Base-by-base conservation (phyloP, 495 filamentous ascomycete genomes). In the Penicillium herquei region DNA sequence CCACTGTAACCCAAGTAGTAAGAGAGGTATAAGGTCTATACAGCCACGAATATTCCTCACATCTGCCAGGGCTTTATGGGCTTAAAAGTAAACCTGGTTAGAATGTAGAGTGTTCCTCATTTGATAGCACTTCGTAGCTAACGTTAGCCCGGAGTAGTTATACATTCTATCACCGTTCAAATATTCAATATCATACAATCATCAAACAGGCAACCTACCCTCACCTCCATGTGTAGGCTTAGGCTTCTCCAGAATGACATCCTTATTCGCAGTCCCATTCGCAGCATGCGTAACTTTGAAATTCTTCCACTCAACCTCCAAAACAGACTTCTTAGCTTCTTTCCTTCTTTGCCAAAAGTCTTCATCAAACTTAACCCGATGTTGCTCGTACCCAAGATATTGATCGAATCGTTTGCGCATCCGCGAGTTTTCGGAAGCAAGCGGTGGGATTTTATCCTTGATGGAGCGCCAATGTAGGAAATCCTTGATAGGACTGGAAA, bases 321-420 rank as follows among this genome's bases (percentile, higher is more conserved):
- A 42, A 17, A 63, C 10, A 0, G 47, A 18, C 18, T 12, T 37
- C 17, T 54, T 40, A 31, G 65, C 60, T 35, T 59, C 61, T 49
- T 75, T 64, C 40, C 66, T 53, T 11, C 60, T 49, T 41, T 64
- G 56, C 72, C 72, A 75, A 44, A 75, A 70, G 53, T 75, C 72
- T 1, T 73, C 69, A 16, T 72, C 67, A 17, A 61, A 34, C 26
- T 70, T 55, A 35, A 43, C 59, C 16, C 59, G 52, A 32, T 62
- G 52, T n/a, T 57, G 46, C 33, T 59, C 46, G 40, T 69, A 67
- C 0, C 66, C 66, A 5, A 69, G 66, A 47, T 70, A 72, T 17
- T 63, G 50, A 39, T 67, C 52, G 17, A 71, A 66, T 0, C 66
- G 59, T 32, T 65, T 63, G 3, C 65, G 55, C 42, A 67, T 50